Conservation (phyloP, 2,329 filamentous ascomycete species). For the Microcera coccophila region DNA sequence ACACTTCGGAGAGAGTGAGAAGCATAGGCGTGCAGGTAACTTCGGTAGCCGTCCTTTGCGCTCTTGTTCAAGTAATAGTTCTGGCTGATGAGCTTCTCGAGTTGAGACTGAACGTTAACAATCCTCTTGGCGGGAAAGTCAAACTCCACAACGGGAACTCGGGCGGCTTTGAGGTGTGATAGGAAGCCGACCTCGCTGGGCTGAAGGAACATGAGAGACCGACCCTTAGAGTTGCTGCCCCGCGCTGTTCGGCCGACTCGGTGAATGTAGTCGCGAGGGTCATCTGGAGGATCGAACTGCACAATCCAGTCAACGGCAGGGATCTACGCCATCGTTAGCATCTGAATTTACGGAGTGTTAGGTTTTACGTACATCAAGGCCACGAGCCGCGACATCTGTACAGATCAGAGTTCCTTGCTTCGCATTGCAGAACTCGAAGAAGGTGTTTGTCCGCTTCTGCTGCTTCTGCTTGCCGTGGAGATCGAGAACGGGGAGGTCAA, state of each 20-base stretch:
- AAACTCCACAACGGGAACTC: conserved; percentile 92
- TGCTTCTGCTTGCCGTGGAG: conserved; percentile 97
- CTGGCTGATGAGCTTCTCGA: conserved; percentile 88
- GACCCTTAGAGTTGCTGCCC: conserved; percentile 76
- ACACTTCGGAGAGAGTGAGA: conserved; percentile 57
- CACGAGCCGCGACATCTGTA: conserved; percentile 93
- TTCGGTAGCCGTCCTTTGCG: conserved; percentile 73
- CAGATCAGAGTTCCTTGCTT: conserved; percentile 85
- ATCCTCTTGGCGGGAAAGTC: conserved; percentile 93
- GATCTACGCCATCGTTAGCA: conserved; percentile 50
- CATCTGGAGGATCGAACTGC: conserved; percentile 92
- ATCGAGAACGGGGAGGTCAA: conserved; percentile 83
- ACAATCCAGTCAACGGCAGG: conserved; percentile 95
- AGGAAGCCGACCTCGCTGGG: conserved; percentile 91
- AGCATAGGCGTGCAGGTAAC: conserved; percentile 92
- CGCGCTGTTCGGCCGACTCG: conserved; percentile 92
- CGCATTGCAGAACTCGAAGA: conserved; percentile 85
- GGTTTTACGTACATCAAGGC: conserved; percentile 65
- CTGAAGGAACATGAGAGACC: conserved; percentile 88
- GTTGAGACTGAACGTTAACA: conserved; percentile 81
- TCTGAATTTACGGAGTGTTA: neutral
- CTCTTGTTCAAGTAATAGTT: conserved; percentile 97
- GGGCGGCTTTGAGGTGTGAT: conserved; percentile 81
- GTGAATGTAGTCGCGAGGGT: conserved; percentile 89
- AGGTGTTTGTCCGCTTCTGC: conserved; percentile 97